Evolutionary conservation across 2,329 filamentous ascomycete genomes (phyloP).

Genomic region (Exophiala phaeomuriformis): DNA sequence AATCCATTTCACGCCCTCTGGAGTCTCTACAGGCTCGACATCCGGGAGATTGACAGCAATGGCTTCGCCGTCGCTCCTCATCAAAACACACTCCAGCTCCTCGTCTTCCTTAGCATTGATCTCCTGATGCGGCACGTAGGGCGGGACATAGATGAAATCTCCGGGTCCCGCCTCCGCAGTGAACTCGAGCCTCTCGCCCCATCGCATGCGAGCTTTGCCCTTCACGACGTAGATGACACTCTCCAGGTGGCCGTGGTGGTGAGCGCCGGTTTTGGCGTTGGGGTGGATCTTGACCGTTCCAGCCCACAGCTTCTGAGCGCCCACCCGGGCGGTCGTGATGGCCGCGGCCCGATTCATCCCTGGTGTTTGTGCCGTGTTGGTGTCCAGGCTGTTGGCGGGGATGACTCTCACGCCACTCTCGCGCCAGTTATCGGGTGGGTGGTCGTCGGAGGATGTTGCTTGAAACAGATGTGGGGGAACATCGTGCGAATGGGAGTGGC

Average conservation of each 20-base stretch:
- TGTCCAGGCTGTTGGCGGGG: conserved; percentile 36
- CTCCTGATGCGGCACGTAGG: conserved; percentile 42
- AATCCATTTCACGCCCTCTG: conserved; percentile 40
- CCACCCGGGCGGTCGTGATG: conserved; percentile 39
- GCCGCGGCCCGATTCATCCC: conserved; percentile 42
- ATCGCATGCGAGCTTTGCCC: conserved; percentile 41
- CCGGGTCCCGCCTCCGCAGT: conserved; percentile 41
- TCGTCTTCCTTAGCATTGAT: conserved; percentile 40
- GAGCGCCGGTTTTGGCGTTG: conserved; percentile 40
- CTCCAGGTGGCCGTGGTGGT: conserved; percentile 42
- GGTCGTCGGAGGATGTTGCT: conserved; percentile 16
- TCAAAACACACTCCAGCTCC: conserved; percentile 39
- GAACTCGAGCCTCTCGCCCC: conserved; percentile 41
- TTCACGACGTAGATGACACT: conserved; percentile 42
- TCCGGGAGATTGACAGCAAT: conserved; percentile 41
- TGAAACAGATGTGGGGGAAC: conserved; percentile 19
- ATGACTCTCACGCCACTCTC: conserved; percentile 39
- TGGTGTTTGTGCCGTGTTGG: conserved; percentile 39
- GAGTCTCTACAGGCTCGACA: conserved; percentile 39
- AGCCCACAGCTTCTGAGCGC: conserved; percentile 42
- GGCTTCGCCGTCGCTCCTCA: conserved; percentile 40
- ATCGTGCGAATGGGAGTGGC: conserved; percentile 8
- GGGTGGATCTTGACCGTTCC: conserved; percentile 41
- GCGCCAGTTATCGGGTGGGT: conserved; percentile 33
- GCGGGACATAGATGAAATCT: conserved; percentile 43